Conservation (phyloP, 2,329 filamentous ascomycete genomes). For the Herpomyces periplanetae region DNA sequence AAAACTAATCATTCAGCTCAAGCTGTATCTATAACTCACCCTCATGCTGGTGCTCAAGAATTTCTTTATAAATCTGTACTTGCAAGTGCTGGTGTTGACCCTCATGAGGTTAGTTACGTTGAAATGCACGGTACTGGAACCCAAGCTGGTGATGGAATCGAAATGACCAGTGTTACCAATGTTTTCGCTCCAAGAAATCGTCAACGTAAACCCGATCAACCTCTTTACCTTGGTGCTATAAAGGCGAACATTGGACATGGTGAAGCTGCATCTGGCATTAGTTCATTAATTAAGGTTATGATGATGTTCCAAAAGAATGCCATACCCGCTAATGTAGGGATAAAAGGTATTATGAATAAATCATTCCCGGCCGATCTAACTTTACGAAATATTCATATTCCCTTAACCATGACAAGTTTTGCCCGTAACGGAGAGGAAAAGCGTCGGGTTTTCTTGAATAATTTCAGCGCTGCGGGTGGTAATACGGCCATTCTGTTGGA, state of each 20-base stretch:
- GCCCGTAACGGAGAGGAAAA: conserved; percentile 11
- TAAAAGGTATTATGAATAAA: conserved; percentile 21
- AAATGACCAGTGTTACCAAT: conserved; percentile 35
- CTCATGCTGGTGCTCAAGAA: conserved; percentile 35
- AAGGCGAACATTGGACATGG: conserved; percentile 24
- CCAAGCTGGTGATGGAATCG: conserved; percentile 40
- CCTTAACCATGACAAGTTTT: conserved; percentile 12
- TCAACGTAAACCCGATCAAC: conserved; percentile 10
- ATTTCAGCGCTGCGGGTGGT: conserved; percentile 28
- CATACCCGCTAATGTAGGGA: conserved; percentile 24
- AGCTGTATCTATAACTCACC: conserved; percentile 44
- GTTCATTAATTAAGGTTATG: conserved; percentile 21
- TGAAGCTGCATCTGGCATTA: conserved; percentile 19
- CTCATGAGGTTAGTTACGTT: conserved; percentile 37
- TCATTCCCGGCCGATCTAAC: conserved; percentile 16
- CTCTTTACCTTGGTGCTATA: conserved; percentile 19
- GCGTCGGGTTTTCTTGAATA: conserved; percentile 17
- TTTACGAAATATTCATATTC: conserved; percentile 18
- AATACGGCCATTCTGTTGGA: conserved; percentile 26
- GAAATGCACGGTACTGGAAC: conserved; percentile 74
- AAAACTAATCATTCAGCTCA: conserved; percentile 49
- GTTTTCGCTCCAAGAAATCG: conserved; percentile 16
- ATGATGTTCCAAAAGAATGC: conserved; percentile 20
- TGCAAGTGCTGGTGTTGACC: conserved; percentile 29
- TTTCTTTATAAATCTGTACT: conserved; percentile 27